Base-by-base conservation (phyloP, 768 basidiomycete species). In the Panaeolus papilionaceus region DNA sequence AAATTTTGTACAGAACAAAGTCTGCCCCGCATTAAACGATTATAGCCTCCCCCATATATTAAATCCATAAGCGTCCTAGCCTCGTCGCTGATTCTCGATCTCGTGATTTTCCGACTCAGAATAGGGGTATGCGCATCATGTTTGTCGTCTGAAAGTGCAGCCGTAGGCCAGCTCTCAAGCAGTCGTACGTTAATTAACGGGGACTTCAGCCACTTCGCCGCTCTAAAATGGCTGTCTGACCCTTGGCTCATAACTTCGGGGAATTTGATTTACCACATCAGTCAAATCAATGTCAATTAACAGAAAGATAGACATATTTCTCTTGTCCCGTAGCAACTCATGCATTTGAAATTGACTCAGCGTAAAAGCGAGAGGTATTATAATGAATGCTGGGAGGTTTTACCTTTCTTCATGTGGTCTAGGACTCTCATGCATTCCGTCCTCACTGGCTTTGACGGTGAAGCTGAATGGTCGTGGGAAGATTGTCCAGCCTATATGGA, bases 401-500 rank as follows among this genome's bases (percentile, higher is more conserved):
- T 51, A 26, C 18, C 26, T 20, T 23, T 12, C 10, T 20, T 7
- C 20, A 51, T 51, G 6, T 40, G 42, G 12, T 44, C 11, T 18
- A 18, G 1, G 42, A 44, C 42, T 16, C 5, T 44, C 16, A 16
- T 33, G 33, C 42, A 16, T 44, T 44, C 16, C 42, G 42, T 44
- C 42, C 16, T 16, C 14, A 37, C 33, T 33, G 28, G 20, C 49
- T 23, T 8, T 14, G 26, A 23, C 20, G 23, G 26, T 54, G 51
- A 54, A 51, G 54, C 26, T 28, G 54, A 58, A 37, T 5, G 54
- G 26, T 33, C 54, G 54, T 58, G 54, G 54, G 54, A 58, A 58
- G 54, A 58, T 58, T 58, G 54, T 58, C 54, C 28, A n/a, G 14
- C 54, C 54, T 58, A 58, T 58, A 58, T 58, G 54, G 54, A 33